Evolutionary conservation across 495 filamentous ascomycete genomes (phyloP), one percentile per base, ranked within the genome.

Genomic region (Aspergillus wentii): DNA sequence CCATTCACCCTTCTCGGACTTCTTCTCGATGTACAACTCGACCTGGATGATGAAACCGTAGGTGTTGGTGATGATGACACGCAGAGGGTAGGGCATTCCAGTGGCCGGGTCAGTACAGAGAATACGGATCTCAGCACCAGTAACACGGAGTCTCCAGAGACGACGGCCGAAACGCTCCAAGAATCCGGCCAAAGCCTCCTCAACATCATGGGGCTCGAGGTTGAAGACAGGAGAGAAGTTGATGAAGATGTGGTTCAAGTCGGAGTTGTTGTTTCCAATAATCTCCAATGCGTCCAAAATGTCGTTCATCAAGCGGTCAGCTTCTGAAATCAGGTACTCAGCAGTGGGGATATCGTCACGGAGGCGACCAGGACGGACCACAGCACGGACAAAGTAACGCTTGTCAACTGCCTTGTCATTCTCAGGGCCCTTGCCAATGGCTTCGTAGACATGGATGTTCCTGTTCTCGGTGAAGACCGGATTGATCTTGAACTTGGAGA

Each of bases 241-340:
- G 72, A 98, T 88, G 76, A 97, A 98, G 77, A 98, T 95, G 71
- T 98, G 94, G 72, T 98, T 98, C 52, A 98, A 74, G 74, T 98
- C 92, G 31, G 92, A 95, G 74, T 95, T 91, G 76, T 94, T 97
- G 76, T 94, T 95, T 41, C 94, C 94, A 52, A 96, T 90, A 51
- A 98, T 94, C 76, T 98, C 92, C 38, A 98, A 68, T 13, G 92
- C 94, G 62, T 97, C 92, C 32, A 98, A 75, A 58, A 98, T 97
- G 56, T 98, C 92, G 64, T 87, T 96, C 76, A 97, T 89, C 39
- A 98, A 72, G 20, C 92, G 80, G 56, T 98, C 91, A 40, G 94
- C 85, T 68, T 98, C 92, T 6, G 91, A 96, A 52, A 95, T 96
- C 41, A 98, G 76, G 64, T 98, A 98, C 66, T 98, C 92, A 4